Base-by-base conservation (phyloP, 306 rosid genomes). In the Corylus heterophylla region DNA sequence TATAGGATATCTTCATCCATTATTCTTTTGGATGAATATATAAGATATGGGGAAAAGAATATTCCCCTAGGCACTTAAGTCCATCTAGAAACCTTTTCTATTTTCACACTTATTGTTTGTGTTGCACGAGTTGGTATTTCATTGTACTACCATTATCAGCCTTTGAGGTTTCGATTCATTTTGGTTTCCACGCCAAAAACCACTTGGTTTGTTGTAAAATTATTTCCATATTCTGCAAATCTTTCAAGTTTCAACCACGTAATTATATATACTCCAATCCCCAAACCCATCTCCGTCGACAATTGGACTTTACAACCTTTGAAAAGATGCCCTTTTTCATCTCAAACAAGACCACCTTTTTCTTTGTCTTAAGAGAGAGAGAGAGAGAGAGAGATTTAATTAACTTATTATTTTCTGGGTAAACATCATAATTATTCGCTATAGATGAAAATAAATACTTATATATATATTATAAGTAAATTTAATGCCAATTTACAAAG, bases 401-500 rank as follows among this genome's bases (percentile, higher is more conserved):
- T 12, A 29, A 62, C 27, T 31, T 48, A 48, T 10, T 9, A 1
- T 48, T 48, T 11, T 48, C 51, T 2, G 51, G 7, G 51, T 7
- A 50, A 59, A 0, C 8, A 74, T 61, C 74, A 4, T 73, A 63
- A 7, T 66, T 62, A 83, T 75, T 83, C 59, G 55, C 45, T 66
- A 27, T 71, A 45, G 52, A n/a, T 5, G 47, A 83, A 81, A 83
- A 61, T 3, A 31, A 67, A 42, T 42, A 67, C 29, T 42, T 8
- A 42, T 67, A 59, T 25, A 25, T 0, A 4, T 4, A 37, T 25
- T 49, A 84, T 73, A 80, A 45, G 25, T 67, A 69, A 14, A 79
- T 13, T 14, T 59, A 68, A n/a, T 49, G 25, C 31, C 42, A 76
- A 79, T 82, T 52, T 79, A 79, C 75, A 76, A 8, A 75, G 35